Evolutionary conservation across 2,329 filamentous ascomycete species (phyloP).

Genomic region (Ambrosiella xylebori): DNA sequence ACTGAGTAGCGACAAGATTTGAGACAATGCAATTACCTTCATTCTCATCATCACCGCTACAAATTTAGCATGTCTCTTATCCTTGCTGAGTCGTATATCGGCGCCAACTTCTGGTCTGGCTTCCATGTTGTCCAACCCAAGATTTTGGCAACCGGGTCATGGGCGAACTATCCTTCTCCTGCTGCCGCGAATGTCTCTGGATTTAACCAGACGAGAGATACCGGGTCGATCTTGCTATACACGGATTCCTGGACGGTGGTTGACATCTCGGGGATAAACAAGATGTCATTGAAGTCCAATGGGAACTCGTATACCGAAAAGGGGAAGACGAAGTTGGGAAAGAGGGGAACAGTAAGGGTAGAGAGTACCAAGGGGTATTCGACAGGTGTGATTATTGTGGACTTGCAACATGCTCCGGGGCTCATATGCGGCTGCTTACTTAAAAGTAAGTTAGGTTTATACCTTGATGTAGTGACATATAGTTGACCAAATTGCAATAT

Average conservation of each 20-base stretch:
- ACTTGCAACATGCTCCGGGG: slow-evolving; percentile 56
- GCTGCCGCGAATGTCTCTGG: slow-evolving; percentile 28
- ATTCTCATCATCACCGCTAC: not conserved
- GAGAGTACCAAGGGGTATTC: slow-evolving; percentile 46
- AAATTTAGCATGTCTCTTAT: slow-evolving; percentile 2
- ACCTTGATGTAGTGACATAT: not conserved
- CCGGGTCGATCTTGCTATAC: slow-evolving; percentile 39
- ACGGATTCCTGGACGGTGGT: slow-evolving; percentile 48
- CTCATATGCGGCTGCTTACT: slow-evolving; percentile 58
- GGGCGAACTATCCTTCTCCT: slow-evolving; percentile 24
- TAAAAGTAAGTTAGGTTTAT: slow-evolving; percentile 33
- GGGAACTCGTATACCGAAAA: not conserved
- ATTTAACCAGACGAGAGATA: slow-evolving; percentile 32
- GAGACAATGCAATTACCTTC: not conserved
- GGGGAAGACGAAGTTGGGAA: not conserved
- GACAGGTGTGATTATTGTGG: slow-evolving; percentile 52
- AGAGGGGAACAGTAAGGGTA: slow-evolving; percentile 39
- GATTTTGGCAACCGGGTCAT: not conserved
- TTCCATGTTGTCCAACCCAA: slow-evolving; percentile 3
- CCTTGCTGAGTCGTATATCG: slow-evolving; percentile 7
- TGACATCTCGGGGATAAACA: not conserved
- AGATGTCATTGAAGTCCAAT: not conserved
- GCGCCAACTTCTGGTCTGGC: slow-evolving; percentile 3
- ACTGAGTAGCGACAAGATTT: not conserved
- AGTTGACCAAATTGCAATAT: not conserved